Evolutionary conservation across 305 asterid species (phyloP).

Genomic region (Solanum hybrid): DNA sequence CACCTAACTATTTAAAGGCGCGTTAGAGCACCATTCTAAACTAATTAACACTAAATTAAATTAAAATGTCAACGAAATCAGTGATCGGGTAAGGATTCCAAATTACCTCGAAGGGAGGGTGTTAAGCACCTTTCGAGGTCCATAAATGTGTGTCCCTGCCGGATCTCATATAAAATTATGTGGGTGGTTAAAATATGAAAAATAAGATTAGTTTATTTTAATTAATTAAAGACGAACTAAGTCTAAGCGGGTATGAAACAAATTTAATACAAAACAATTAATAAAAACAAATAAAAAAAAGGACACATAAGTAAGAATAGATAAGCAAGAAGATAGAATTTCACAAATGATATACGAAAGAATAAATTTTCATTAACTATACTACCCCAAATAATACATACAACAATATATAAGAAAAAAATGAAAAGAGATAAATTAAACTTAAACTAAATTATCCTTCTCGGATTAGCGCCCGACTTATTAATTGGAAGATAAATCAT

Average conservation of each 20-base stretch:
- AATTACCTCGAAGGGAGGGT: neutral
- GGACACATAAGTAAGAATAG: neutral
- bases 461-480: neutral
- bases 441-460: neutral
- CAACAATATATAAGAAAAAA: neutral
- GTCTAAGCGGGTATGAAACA: neutral
- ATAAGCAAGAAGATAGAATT: neutral
- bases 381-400: neutral
- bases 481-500: neutral
- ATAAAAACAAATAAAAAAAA: neutral
- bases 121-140: neutral
- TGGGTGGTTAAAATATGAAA: neutral
- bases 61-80: neutral
- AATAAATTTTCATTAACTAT: neutral
- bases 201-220: neutral
- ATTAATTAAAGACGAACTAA: neutral
- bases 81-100: neutral
- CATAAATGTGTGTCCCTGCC: neutral
- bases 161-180: neutral
- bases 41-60: neutral
- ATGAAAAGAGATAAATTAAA: neutral
- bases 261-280: neutral
- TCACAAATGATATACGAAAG: neutral
- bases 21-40: neutral
- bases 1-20: neutral